Evolutionary conservation across 2,329 filamentous ascomycete genomes (phyloP).

Genomic region (Claviceps humidiphila): DNA sequence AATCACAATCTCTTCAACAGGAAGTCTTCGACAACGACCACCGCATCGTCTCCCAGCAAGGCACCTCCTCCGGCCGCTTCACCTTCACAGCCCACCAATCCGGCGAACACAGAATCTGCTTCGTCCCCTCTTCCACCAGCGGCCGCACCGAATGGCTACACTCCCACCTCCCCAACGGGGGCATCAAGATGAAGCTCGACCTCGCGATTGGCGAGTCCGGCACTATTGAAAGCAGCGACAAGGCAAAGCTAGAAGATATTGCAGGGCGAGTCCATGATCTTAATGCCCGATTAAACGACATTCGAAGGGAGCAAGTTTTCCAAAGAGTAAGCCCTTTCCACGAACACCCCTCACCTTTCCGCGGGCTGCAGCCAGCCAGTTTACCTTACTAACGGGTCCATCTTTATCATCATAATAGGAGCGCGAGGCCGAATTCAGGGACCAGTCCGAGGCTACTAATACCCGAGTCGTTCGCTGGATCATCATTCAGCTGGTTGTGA

Average conservation of each 20-base stretch:
- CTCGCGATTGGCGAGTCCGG: conserved; percentile 89
- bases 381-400: background rate
- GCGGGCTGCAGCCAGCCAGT: background rate
- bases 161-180: conserved; percentile 50
- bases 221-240: conserved; percentile 86
- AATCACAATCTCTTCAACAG: conserved; percentile 20
- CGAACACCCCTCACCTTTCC: background rate
- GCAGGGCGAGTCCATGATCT: conserved; percentile 79
- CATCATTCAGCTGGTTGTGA: conserved; percentile 71
- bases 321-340: conserved; percentile 54
- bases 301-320: conserved; percentile 89
- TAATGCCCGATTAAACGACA: conserved; percentile 75
- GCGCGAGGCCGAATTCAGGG: conserved; percentile 93
- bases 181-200: conserved; percentile 75
- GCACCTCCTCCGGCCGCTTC: conserved; percentile 65
- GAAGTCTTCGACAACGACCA: conserved; percentile 97
- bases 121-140: conserved; percentile 66
- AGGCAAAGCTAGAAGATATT: conserved; percentile 83
- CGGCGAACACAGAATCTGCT: conserved; percentile 94
- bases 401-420: conserved; percentile 41
- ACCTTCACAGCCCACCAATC: conserved; percentile 90
- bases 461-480: conserved; percentile 88
- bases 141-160: conserved; percentile 61
- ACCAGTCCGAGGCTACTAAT: conserved; percentile 92
- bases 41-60: conserved; percentile 81